Evolutionary conservation across 2,329 filamentous ascomycete genomes (phyloP), one percentile per base, ranked within the genome.

Genomic region (Colletotrichum costaricense): DNA sequence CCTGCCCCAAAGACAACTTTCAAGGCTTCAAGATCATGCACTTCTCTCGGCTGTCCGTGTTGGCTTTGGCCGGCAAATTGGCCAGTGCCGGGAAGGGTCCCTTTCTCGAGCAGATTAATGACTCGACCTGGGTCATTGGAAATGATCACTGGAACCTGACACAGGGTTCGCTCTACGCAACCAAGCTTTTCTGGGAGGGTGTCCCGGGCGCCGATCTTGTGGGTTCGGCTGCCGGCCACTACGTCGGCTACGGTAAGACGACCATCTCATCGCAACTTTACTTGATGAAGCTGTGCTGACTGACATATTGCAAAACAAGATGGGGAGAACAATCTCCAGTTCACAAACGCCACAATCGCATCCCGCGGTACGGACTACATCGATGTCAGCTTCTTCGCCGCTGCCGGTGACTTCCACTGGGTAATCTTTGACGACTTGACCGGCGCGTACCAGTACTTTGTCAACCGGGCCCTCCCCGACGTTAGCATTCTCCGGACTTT

Each of bases 91-190:
- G 28, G 42, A 73, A 46, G 30, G 73, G 70, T 6, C 73, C 73
- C 2, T 75, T 75, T 35, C 58, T 75, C 7, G 49, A 72, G 19
- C 30, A 67, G 49, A 42, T 75, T 35, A 56, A 68, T 12, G 63
- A 70, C n/a, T 63, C 63, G 9, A 68, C 69, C 16, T 75, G 69
- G 72, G 26, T 75, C 60, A 75, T 75, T 22, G 74, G 73, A 28
- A 75, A 75, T 26, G 74, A 73, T 30, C 57, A 67, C 22, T 75
- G 74, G 74, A 75, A 75, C 56, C 26, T 75, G n/a, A 75, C 74
- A 12, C 72, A 74, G 28, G 72, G 74, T 16, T 49, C 70, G 3
- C 42, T 75, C 1, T 73, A 73, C 38, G 73, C 69, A 16, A 74
- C 55, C 19, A 73, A 69, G 62, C 62, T 74, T 11, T 73, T 58